Conservation (phyloP, 1,284 basidiomycete species). For the Gymnopus androsaceus region DNA sequence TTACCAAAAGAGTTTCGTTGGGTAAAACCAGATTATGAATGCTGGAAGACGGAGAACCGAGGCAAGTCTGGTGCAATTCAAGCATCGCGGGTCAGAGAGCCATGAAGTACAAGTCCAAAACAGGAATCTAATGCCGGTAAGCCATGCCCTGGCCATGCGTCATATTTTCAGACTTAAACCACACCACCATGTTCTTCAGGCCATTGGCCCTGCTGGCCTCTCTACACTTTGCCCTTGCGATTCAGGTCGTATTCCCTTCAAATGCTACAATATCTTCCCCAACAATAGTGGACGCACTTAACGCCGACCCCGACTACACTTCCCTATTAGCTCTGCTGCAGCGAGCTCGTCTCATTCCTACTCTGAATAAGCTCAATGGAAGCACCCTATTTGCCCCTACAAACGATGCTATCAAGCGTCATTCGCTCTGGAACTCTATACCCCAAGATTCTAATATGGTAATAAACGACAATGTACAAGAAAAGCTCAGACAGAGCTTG, state of each 20-base stretch:
- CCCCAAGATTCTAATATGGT: constrained; percentile 39
- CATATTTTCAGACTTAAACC: background rate
- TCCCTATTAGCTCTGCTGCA: constrained; percentile 83
- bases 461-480: constrained; percentile 80
- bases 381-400: constrained; percentile 94
- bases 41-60: constrained; percentile 56
- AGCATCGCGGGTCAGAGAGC: constrained; percentile 39
- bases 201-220: constrained; percentile 26
- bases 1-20: constrained; percentile 57
- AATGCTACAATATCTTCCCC: constrained; percentile 33
- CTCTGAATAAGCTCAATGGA: constrained; percentile 82
- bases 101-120: constrained; percentile 11
- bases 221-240: constrained; percentile 5
- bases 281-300: constrained; percentile 82
- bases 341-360: constrained; percentile 86
- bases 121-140: background rate
- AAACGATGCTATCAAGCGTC: constrained; percentile 79
- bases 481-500: constrained; percentile 84
- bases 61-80: constrained; percentile 32
- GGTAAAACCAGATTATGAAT: constrained; percentile 60
- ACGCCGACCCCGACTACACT: constrained; percentile 75
- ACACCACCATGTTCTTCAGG: constrained; percentile 40
- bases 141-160: background rate
- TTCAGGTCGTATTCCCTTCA: constrained; percentile 9
- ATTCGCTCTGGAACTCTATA: constrained; percentile 52